Evolutionary conservation across 1,284 basidiomycete genomes (phyloP), one percentile per base, ranked within the genome.

Genomic region (Leccinum ponderosum): DNA sequence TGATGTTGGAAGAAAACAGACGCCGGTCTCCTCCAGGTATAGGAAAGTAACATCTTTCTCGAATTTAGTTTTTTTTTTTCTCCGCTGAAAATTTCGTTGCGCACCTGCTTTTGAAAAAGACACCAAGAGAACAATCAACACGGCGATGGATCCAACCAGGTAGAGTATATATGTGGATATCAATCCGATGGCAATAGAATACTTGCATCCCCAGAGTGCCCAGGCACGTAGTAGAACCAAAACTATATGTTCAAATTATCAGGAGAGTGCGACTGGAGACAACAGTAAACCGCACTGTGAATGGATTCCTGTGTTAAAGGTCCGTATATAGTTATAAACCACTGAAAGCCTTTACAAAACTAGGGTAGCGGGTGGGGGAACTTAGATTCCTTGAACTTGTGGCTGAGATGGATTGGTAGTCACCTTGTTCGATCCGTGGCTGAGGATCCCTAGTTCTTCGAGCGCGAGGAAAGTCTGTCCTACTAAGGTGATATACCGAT

Each of bases 121-220:
- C 4, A 55, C n/a, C 12, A 55, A 20, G 53, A 47, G 0, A 14
- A 25, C 6, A 35, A n/a, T 3, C 20, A 56, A 6, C 9, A 33
- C 6, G n/a, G 12, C 55, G 48, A 27, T 17, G 9, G 5, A 27
- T 53, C 33, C 29, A 58, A 7, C 1, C n/a, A 64, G 8, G 35
- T 66, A 65, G 4, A 47, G 4, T 6, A 55, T 3, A 22, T 65
- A 65, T 5, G 22, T 20, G 7, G 22, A 5, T 4, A 59, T 37
- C 27, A 66, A 9, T 8, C 33, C 29, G 2, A 22, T 22, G 5
- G 55, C 55, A 14, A 54, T 22, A 5, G 12, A 15, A 47, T n/a
- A 4, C 1, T 37, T 20, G 27, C 65, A 62, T 3, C 65, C 65
- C 65, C 65, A 66, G n/a, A 66, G 61, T 14, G 65, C 65, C 62